Evolutionary conservation across 192 early-diverging fungal genomes (phyloP).

Genomic region (Chytriomyces sp.): DNA sequence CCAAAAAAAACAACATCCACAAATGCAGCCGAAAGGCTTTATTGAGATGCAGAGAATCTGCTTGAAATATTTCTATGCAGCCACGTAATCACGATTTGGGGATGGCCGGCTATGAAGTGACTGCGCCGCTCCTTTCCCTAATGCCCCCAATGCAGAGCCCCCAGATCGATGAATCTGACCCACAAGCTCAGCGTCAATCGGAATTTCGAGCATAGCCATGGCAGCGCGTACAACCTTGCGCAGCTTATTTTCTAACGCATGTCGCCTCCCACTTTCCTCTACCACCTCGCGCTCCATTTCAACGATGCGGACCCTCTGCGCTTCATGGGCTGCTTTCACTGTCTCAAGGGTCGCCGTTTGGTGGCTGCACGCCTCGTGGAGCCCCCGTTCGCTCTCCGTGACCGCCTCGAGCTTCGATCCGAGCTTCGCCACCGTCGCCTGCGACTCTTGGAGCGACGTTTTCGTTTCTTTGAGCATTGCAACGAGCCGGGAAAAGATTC

Average conservation of each 20-base stretch:
- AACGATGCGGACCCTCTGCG: neutral
- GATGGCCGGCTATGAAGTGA: too few relatives aligned
- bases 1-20: too few relatives aligned
- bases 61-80: too few relatives aligned
- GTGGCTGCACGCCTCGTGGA: neutral
- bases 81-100: too few relatives aligned
- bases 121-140: too few relatives aligned
- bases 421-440: neutral
- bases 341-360: neutral
- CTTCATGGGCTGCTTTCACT: neutral
- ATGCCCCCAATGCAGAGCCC: neutral
- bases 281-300: neutral
- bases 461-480: slow-evolving; percentile 6
- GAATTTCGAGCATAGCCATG: slow-evolving; percentile 15
- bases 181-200: slow-evolving; percentile 8
- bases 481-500: slow-evolving; percentile 1
- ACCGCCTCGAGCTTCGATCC: neutral
- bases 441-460: neutral
- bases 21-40: too few relatives aligned
- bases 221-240: neutral
- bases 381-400: neutral
- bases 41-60: too few relatives aligned
- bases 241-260: neutral
- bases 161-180: neutral
- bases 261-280: neutral